Percentiles rank a stretch among this genome's conserved stretches.
These are phyloP conservation scores for Candida labiduridarum DNA, from an alignment of 1,139 yeast species.

Conservation along the genomic window DNA sequence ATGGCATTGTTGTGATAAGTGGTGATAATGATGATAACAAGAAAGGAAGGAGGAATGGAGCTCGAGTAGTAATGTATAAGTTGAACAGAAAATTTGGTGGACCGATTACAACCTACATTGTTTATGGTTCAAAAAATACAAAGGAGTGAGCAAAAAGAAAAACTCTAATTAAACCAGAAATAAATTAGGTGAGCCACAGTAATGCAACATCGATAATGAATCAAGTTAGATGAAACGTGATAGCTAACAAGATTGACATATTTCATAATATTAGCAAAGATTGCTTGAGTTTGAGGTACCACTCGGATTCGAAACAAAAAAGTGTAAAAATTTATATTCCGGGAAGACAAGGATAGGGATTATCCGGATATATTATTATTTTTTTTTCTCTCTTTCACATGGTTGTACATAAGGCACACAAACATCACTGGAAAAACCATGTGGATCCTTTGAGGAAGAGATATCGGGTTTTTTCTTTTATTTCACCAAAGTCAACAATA, in stretches of 20 bases:
- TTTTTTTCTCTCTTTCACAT: neutral
- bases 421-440: neutral
- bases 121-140: neutral
- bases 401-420: neutral
- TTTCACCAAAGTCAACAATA: too few relatives aligned
- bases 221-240: too few relatives aligned
- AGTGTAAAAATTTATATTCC: neutral
- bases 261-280: neutral
- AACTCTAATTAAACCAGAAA: neutral
- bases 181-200: neutral
- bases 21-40: neutral
- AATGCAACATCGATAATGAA: neutral
- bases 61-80: too few relatives aligned
- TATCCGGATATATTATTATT: neutral
- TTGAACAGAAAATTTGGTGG: too few relatives aligned
- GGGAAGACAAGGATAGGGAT: neutral
- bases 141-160: neutral
- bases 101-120: neutral
- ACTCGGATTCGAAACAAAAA: neutral
- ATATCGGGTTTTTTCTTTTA: too few relatives aligned
- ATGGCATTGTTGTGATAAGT: neutral
- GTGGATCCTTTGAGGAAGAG: neutral
- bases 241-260: neutral
- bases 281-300: neutral
- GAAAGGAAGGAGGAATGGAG: neutral